These are phyloP conservation scores for Wickerhamiella kurtzmanii DNA, from an alignment of 805 yeast genomes.

Conservation along the genomic window DNA sequence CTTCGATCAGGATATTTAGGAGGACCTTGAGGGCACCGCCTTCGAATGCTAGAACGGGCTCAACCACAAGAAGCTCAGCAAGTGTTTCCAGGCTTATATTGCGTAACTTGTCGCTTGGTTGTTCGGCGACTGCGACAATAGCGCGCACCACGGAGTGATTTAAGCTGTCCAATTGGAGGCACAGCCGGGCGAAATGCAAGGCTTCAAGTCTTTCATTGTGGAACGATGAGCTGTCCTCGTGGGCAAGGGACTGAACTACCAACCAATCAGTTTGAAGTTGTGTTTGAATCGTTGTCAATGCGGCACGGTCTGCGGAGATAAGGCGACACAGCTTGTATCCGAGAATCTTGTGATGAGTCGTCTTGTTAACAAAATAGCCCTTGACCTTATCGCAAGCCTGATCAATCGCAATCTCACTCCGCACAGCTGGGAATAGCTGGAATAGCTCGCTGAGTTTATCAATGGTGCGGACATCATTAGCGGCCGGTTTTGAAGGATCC, in stretches of 20 bases:
- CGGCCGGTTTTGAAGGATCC: conserved; percentile 3
- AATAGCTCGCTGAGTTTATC: conserved; percentile 12
- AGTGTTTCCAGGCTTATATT: conserved; percentile 39
- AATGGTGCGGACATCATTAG: conserved; percentile 1
- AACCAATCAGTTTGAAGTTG: conserved; percentile 44
- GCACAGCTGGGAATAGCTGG: conserved; percentile 8
- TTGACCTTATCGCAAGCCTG: conserved; percentile 36
- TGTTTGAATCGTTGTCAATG: conserved; percentile 40
- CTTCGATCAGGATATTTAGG: conserved; percentile 40
- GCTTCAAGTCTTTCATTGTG: conserved; percentile 67
- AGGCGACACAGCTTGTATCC: conserved; percentile 66
- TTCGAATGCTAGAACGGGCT: conserved; percentile 31
- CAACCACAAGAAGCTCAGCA: conserved; percentile 36
- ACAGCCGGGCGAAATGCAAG: conserved; percentile 50
- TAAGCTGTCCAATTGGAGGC: conserved; percentile 38
- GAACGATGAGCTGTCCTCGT: conserved; percentile 32
- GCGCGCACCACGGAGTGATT: conserved; percentile 55
- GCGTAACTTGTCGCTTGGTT: conserved; percentile 37
- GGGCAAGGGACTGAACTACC: conserved; percentile 49
- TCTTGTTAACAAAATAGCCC: conserved; percentile 40
- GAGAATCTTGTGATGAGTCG: conserved; percentile 41
- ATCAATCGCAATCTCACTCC: conserved; percentile 17
- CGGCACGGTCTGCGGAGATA: conserved; percentile 40
- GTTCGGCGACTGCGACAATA: conserved; percentile 49
- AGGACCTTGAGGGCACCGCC: conserved; percentile 35